A percentile compares a stretch with the other conserved stretches of the same genome.
phyloP scores from a whole-genome alignment of 495 filamentous ascomycete species.

The Penicillium flavigenum region DNA sequence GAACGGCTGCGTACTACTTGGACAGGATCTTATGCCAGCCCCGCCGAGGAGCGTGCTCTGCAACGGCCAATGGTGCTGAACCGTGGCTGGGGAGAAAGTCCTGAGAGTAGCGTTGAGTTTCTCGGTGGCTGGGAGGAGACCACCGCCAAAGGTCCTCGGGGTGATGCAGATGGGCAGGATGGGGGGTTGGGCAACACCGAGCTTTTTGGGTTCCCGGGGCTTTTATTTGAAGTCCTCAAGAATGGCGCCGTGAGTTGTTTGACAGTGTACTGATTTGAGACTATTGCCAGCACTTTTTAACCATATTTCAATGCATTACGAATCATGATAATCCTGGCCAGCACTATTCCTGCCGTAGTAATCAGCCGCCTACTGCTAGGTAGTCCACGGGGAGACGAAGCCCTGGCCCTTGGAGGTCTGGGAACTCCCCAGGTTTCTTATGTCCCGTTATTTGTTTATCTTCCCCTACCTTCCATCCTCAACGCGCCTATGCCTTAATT shows the following conservation, averaged over 20 bases:
- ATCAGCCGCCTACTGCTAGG: too few species aligned
- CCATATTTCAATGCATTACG: conserved; percentile 11
- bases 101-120: conserved; percentile 85
- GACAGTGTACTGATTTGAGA: conserved; percentile 69
- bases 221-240: conserved; percentile 94
- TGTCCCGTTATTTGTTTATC: too few species aligned
- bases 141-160: conserved; percentile 43
- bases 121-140: conserved; percentile 89
- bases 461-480: too few species aligned
- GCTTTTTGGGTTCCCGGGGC: conserved; percentile 88
- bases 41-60: conserved; percentile 59
- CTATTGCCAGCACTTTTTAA: conserved; percentile 1
- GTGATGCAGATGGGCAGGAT: conserved; percentile 50
- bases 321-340: conserved; percentile 6
- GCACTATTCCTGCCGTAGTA: too few species aligned
- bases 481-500: too few species aligned
- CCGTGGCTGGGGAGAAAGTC: conserved; percentile 86
- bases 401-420: too few species aligned
- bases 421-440: too few species aligned
- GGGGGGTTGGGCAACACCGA: conserved; percentile 73
- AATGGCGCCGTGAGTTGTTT: conserved; percentile 85
- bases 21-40: conserved; percentile 62
- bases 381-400: too few species aligned
- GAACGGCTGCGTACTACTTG: conserved; percentile 66
- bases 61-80: conserved; percentile 86